Base-by-base conservation (phyloP, 306 rosid genomes). In the Cyamopsis tetragonoloba region DNA sequence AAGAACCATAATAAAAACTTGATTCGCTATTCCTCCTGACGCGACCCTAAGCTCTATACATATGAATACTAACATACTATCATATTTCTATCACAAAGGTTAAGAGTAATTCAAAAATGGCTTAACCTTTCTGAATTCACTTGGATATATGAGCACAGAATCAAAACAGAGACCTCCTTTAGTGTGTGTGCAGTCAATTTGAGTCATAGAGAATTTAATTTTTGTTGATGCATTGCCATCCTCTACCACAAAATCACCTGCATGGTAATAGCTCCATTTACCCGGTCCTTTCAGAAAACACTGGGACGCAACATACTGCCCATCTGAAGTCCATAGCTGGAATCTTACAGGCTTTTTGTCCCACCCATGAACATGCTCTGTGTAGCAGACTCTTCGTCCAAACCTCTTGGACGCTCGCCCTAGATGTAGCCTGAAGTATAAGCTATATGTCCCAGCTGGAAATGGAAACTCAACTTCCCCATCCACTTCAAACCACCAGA, bases 401-500 rank as follows among this genome's bases (percentile, higher is more conserved):
- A 88, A 86, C 54, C 92, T 82, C 78, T 77, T 85, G 32, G 78
- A 78, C n/a, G 90, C 62, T 62, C 78, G 79, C 15, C 97, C 96
- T 34, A 95, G 74, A 44, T 83, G 90, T 79, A 88, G 51, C 82
- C 92, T 73, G 82, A 86, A 95, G 83, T 72, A 85, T 43, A 95
- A 9, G 84, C 97, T 81, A 66, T 95, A 95, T 23, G 80, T 86
- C 39, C 99, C 99, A 0, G 86, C 76, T 12, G 99, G 97, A 63
- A 95, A 83, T 38, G 99, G 97, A 71, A 90, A 95, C 42, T 95
- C 99, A 0, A 90, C 83, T 76, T 90, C 95, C 7, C 96, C 97
- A n/a, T 85, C 91, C 35, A 90, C 99, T 74, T 95, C 97, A 77
- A 95, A 88, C 99, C 99, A 95, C 99, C 99, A 95, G 55, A 82